Conservation (phyloP, 2,329 filamentous ascomycete species). For the Fusarium subtropicale region DNA sequence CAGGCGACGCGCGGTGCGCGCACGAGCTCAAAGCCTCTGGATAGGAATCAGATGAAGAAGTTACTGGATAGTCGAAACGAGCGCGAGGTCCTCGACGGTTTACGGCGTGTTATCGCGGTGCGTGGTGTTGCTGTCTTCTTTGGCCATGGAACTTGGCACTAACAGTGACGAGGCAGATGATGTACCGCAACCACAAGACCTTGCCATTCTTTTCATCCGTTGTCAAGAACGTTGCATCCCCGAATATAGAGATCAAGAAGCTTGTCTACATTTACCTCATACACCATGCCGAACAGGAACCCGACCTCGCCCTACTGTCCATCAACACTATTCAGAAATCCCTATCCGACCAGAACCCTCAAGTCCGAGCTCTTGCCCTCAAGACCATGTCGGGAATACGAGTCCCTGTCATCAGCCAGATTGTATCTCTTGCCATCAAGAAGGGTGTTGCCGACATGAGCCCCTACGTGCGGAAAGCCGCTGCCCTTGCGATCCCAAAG, state of each 20-base stretch:
- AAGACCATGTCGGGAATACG: slow-evolving; percentile 97
- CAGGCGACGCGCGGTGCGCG: slow-evolving; percentile 81
- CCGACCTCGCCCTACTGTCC: slow-evolving; percentile 92
- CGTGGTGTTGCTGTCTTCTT: slow-evolving; percentile 43
- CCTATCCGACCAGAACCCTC: slow-evolving; percentile 89
- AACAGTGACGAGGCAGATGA: slow-evolving; percentile 72
- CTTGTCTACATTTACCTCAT: slow-evolving; percentile 98
- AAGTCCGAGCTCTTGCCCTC: slow-evolving; percentile 89
- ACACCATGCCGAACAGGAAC: slow-evolving; percentile 95
- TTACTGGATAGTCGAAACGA: slow-evolving; percentile 94
- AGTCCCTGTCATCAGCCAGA: slow-evolving; percentile 98
- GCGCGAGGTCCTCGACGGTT: slow-evolving; percentile 89
- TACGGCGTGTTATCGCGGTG: slow-evolving; percentile 90
- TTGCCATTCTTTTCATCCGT: slow-evolving; percentile 96
- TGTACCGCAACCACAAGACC: slow-evolving; percentile 90
- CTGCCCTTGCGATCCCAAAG: slow-evolving; percentile 93
- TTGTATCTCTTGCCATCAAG: slow-evolving; percentile 95
- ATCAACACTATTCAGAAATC: slow-evolving; percentile 99
- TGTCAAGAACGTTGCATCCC: slow-evolving; percentile 96
- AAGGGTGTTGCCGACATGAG: slow-evolving; percentile 95
- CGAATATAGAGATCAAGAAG: slow-evolving; percentile 95
- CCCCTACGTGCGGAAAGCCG: slow-evolving; percentile 90
- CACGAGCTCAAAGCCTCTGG: slow-evolving; percentile 72
- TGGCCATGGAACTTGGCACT: background rate
- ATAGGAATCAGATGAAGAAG: slow-evolving; percentile 90